Conservation (phyloP, 1,284 basidiomycete genomes). For the Ustilago shanxiensis region DNA sequence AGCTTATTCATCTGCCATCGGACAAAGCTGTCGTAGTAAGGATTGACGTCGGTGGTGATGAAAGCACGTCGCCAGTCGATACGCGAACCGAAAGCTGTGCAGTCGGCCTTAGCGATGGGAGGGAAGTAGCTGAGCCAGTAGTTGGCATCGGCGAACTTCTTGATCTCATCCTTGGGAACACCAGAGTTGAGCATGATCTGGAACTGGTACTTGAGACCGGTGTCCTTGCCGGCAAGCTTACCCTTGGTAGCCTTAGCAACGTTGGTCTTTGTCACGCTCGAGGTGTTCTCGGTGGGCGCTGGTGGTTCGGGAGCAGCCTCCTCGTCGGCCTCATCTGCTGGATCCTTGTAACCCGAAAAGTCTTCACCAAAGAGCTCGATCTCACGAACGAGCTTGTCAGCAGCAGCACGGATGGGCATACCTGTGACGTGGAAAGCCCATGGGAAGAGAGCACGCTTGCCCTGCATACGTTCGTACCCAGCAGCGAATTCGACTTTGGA, state of each 20-base stretch:
- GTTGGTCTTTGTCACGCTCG: conserved; percentile 58
- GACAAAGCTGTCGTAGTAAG: conserved; percentile 97
- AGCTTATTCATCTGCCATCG: conserved; percentile 99
- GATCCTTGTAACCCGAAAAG: conserved; percentile 79
- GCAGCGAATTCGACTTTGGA: conserved; percentile 98
- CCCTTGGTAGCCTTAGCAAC: conserved; percentile 90
- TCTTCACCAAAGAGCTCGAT: conserved; percentile 94
- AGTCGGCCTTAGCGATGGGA: conserved; percentile 87
- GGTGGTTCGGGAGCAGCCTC: conserved; percentile 43
- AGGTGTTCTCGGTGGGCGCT: conserved; percentile 49
- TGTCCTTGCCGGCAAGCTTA: conserved; percentile 91
- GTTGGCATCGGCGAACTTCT: conserved; percentile 92
- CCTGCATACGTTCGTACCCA: conserved; percentile 94
- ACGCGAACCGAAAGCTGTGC: conserved; percentile 87
- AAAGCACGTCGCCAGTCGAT: conserved; percentile 98
- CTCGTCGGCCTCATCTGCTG: conserved; percentile 72
- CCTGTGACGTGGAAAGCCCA: conserved; percentile 96
- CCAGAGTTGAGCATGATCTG: conserved; percentile 92
- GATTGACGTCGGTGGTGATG: conserved; percentile 94
- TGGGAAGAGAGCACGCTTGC: conserved; percentile 92
- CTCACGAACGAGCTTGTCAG: conserved; percentile 97
- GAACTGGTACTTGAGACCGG: conserved; percentile 96
- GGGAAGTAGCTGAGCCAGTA: conserved; percentile 97
- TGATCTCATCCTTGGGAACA: conserved; percentile 88
- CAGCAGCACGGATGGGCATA: conserved; percentile 97